Conservation (phyloP, 495 filamentous ascomycete genomes). For the Neurospora hispaniola region DNA sequence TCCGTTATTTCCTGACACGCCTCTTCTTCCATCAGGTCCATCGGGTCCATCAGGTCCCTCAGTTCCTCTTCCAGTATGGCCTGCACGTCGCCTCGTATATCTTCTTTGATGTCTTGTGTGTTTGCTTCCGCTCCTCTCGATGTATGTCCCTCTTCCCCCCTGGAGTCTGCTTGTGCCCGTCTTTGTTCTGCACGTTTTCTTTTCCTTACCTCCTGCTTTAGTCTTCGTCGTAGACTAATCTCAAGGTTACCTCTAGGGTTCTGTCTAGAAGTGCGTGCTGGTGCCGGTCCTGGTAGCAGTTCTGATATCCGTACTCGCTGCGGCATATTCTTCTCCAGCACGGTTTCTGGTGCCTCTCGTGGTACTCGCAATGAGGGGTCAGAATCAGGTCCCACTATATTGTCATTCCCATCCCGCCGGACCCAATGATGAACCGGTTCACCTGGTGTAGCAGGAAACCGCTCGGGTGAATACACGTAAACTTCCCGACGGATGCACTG, state of each 20-base stretch:
- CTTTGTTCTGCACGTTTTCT: background rate
- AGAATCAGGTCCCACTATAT: too few species aligned
- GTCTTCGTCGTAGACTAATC: too few species aligned
- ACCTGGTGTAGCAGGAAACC: background rate
- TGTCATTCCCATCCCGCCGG: too few species aligned
- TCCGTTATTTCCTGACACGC: background rate
- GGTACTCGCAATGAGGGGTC: too few species aligned
- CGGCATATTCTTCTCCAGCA: too few species aligned
- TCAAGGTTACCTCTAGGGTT: too few species aligned
- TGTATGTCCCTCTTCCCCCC: too few species aligned
- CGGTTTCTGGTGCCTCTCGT: too few species aligned
- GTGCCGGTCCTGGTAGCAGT: background rate
- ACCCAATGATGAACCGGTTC: too few species aligned
- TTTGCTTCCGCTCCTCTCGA: background rate
- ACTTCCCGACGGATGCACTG: background rate
- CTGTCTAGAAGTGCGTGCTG: too few species aligned
- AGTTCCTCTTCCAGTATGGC: background rate
- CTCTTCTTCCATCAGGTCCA: background rate
- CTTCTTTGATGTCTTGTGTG: background rate
- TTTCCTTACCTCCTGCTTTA: background rate
- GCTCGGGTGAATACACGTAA: background rate
- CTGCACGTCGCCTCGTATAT: background rate
- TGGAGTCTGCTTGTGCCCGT: background rate
- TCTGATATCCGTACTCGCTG: too few species aligned
- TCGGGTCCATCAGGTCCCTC: background rate